These are phyloP conservation scores for Hyaloscypha variabilis DNA, from an alignment of 495 filamentous ascomycete genomes.

Conservation along the genomic window DNA sequence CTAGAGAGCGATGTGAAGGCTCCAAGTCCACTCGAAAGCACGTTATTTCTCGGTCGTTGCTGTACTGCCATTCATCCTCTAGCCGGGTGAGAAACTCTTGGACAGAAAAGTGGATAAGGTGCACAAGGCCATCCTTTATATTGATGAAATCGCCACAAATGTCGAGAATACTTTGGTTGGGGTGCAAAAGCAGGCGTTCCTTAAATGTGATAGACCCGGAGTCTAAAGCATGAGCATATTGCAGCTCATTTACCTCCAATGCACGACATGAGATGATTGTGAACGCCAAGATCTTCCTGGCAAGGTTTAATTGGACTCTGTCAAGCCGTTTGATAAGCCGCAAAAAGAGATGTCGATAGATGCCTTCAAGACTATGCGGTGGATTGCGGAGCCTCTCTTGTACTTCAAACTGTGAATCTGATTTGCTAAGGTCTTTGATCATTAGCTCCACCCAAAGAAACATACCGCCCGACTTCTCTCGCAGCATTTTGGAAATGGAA, in stretches of 20 bases:
- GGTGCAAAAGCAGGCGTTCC: background rate
- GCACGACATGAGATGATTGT: slow-evolving; percentile 7
- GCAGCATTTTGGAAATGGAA: slow-evolving; percentile 11
- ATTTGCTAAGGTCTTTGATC: slow-evolving; percentile 14
- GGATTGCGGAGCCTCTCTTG: background rate
- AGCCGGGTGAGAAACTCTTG: slow-evolving; percentile 27
- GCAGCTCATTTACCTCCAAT: background rate
- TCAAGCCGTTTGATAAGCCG: background rate
- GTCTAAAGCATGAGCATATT: slow-evolving; percentile 3
- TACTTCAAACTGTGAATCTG: slow-evolving; percentile 3
- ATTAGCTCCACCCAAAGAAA: slow-evolving; percentile 23
- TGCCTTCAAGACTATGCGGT: background rate
- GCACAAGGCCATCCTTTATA: slow-evolving; percentile 19
- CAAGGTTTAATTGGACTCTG: background rate
- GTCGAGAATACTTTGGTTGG: slow-evolving; percentile 22
- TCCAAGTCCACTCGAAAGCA: slow-evolving; percentile 23
- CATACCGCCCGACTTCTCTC: slow-evolving; percentile 21
- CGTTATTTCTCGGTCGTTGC: slow-evolving; percentile 16
- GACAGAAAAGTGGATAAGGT: slow-evolving; percentile 28
- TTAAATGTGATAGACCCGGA: background rate
- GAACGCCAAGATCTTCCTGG: background rate
- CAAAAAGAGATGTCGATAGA: slow-evolving; percentile 5
- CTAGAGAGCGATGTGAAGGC: slow-evolving; percentile 13
- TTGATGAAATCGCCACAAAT: slow-evolving; percentile 27
- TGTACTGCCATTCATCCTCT: slow-evolving; percentile 16